Evolutionary conservation across 2,329 filamentous ascomycete species (phyloP), one percentile per base, ranked within the genome.

Genomic region (Trichoderma atrobrunneum): DNA sequence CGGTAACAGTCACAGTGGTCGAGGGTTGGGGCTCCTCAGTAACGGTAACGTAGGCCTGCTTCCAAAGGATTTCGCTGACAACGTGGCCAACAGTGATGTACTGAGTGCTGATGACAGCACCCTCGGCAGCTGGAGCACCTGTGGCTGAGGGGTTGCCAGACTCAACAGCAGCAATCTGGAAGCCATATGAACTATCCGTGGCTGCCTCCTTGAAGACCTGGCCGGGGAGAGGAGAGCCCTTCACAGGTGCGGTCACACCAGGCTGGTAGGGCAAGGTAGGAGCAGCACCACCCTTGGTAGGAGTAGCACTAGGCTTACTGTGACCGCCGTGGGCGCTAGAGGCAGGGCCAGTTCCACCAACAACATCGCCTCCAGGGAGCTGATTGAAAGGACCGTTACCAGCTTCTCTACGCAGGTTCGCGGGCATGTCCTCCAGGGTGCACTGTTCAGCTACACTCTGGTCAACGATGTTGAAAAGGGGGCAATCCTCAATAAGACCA

Each of bases 401-500:
- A 76, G 94, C 82, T 73, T 97, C 93, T 10, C 84, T 74, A 1
- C 80, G 78, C 24, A 96, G 80, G 0, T 78, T 75, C 0, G 81
- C 73, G 3, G 92, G 91, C 1, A 90, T 78, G 1, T 87, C 76
- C 60, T 74, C 65, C 78, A 95, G 87, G 65, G 85, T 84, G 84
- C 94, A 97, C 72, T 87, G 76, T 2, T 86, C 84, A 0, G 81
- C 80, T 30, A 89, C 85, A 59, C 78, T 80, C 81, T 95, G 85
- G 67, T 81, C 81, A 79, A 95, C 90, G 70, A 97, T 84, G 67
- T 86, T 84, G 82, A 98, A 97, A 34, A 96, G 76, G 0, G 88
- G 82, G 83, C 95, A 98, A 80, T 95, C 93, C 57, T 86, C 77
- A 60, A 97, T 89, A 56, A 84, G 78, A 39, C 95, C 95, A 11